Evolutionary conservation across 2,329 filamentous ascomycete species (phyloP).

Genomic region (Colletotrichum ledebouriae): DNA sequence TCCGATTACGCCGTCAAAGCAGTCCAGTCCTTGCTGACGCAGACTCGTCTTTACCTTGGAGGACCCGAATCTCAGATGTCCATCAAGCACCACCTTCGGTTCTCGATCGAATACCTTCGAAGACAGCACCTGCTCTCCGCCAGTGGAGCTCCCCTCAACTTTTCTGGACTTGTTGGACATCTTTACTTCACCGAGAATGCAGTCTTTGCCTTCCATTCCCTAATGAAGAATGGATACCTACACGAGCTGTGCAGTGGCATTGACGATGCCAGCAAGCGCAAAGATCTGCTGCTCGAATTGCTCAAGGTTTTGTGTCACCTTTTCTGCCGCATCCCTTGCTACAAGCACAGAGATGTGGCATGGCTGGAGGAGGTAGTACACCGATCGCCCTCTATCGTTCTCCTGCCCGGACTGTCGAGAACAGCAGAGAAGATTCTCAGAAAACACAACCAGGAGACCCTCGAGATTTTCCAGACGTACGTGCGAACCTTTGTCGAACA

Average conservation of each 20-base stretch:
- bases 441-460: conserved; percentile 74
- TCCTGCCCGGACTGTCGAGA: conserved; percentile 22
- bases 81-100: conserved; percentile 81
- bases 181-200: conserved; percentile 83
- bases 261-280: conserved; percentile 55
- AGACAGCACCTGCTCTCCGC: conserved; percentile 74
- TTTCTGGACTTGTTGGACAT: conserved; percentile 77
- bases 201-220: conserved; percentile 81
- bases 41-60: conserved; percentile 78
- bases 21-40: conserved; percentile 76
- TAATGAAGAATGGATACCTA: conserved; percentile 80
- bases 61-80: conserved; percentile 76
- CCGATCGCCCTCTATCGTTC: conserved; percentile 67
- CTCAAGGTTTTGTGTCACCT: conserved; percentile 79
- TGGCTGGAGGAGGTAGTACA: conserved; percentile 62
- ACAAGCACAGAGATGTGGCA: conserved; percentile 57
- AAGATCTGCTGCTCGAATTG: conserved; percentile 67
- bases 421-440: conserved; percentile 68
- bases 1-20: conserved; percentile 72
- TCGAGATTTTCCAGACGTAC: conserved; percentile 76
- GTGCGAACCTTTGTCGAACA: conserved; percentile 77
- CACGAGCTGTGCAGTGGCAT: conserved; percentile 71
- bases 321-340: conserved; percentile 71
- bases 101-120: conserved; percentile 84
- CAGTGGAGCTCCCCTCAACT: conserved; percentile 76